A percentile compares a stretch with the other conserved stretches of the same genome.
These are phyloP conservation scores for Silene noctiflora DNA, from an alignment of 179 eudicot genomes.

Conservation along the genomic window DNA sequence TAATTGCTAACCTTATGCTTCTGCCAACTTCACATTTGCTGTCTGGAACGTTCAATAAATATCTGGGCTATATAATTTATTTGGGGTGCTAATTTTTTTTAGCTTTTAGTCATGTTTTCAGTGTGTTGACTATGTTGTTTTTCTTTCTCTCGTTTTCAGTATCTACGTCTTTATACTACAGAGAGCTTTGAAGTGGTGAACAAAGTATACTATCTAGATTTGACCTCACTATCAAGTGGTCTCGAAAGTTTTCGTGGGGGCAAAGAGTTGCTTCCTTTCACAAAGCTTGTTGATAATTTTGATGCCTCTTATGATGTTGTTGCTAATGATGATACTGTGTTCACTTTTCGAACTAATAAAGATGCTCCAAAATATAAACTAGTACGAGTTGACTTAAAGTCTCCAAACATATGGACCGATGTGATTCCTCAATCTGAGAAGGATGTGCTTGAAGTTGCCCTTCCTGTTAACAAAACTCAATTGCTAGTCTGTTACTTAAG, in stretches of 20 bases:
- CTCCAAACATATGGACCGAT: constrained; percentile 72
- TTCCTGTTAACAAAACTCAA: constrained; percentile 64
- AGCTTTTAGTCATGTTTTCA: constrained; percentile 15
- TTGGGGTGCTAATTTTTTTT: not conserved
- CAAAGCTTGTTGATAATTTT: constrained; percentile 75
- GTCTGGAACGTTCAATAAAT: not conserved
- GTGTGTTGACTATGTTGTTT: constrained; percentile 21
- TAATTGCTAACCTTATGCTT: constrained; percentile 27
- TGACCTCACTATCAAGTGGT: constrained; percentile 56
- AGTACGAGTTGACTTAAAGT: constrained; percentile 74
- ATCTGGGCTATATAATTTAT: not conserved
- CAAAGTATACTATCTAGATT: constrained; percentile 75
- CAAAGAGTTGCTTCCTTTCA: constrained; percentile 66
- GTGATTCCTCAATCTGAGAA: constrained; percentile 65
- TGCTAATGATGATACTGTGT: constrained; percentile 75
- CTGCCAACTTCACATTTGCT: constrained; percentile 5
- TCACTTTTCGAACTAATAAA: constrained; percentile 82
- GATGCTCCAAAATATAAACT: constrained; percentile 85
- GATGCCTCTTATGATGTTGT: constrained; percentile 66
- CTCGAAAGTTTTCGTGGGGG: constrained; percentile 61
- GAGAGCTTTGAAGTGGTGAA: constrained; percentile 77
- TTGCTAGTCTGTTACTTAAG: constrained; percentile 74
- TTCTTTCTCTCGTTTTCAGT: constrained; percentile 30
- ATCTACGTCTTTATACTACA: constrained; percentile 39
- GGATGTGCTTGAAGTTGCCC: constrained; percentile 84